Base-by-base conservation (phyloP, 2,329 filamentous ascomycete genomes). In the Pestalotiopsis sp. region DNA sequence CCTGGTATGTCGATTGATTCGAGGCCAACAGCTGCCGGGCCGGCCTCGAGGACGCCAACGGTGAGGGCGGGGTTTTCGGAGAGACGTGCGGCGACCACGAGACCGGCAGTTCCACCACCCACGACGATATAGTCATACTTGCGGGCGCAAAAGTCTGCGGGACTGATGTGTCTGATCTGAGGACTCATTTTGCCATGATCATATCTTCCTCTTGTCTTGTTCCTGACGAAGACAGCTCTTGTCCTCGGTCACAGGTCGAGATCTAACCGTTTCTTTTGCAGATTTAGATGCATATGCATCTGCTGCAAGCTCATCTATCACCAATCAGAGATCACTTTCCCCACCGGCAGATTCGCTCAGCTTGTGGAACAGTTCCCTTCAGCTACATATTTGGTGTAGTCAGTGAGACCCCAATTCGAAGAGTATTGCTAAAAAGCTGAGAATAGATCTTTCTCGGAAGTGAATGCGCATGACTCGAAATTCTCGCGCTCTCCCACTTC, bases 41-140 rank as follows among this genome's bases (percentile, higher is more conserved):
- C 83, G 25, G 82, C 83, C 73, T 85, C 83, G 23, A 85, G 75
- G 0, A 85, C 81, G 7, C 79, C 80, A n/a, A 88, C 79, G 3
- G 75, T 75, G 68, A 83, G 68, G 41, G 77, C 23, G 36, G 64
- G 52, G 38, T 66, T 45, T 13, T 66, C 64, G 11, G 64, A 59
- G 17, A 66, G 38, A 5, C 64, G 64, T 2, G 64, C 64, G n/a
- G 64, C 64, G 36, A 66, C 64, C 7, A 52, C 64, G 52, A 66
- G 64, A 36, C 64, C 64, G 5, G 64, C 64, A 11, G 64, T 66
- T n/a, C 64, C 64, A 11, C 64, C 64, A 45, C 64, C 64, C 3
- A 66, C 27, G 52, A 66, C 39, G 5, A 66, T 31, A 49, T 59
- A 66, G 64, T 66, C 64, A 25, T 60, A 66, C 52, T 58, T 38